Evolutionary conservation across 148 eudicot genomes (phyloP).

Genomic region (Polygonum maritimum): DNA sequence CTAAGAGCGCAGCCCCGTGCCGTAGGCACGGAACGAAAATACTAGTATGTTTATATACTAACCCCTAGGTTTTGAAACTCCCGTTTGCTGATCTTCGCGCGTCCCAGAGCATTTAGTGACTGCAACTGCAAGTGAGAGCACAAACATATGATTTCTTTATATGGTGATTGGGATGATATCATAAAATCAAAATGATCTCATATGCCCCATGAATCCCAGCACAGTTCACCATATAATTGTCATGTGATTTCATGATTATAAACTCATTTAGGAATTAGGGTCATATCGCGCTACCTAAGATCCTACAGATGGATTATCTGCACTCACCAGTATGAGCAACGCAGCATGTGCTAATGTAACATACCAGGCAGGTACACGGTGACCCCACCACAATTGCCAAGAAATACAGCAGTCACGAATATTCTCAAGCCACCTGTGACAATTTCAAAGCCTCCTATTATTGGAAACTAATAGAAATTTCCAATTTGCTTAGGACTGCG

Average conservation of each 20-base stretch:
- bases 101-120: constrained; percentile 55
- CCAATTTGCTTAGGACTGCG: background rate
- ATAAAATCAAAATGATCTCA: background rate
- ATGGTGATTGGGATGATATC: no score
- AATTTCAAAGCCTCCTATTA: constrained; percentile 8
- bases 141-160: no score
- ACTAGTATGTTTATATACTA: constrained; percentile 17
- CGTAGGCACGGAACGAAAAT: no score
- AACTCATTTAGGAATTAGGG: no score
- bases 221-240: background rate
- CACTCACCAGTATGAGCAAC: constrained; percentile 55
- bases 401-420: constrained; percentile 97
- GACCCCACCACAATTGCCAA: constrained; percentile 99
- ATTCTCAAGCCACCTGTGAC: constrained; percentile 87
- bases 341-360: constrained; percentile 54
- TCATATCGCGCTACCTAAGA: background rate
- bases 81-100: constrained; percentile 41
- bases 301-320: background rate
- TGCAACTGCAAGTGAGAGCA: constrained; percentile 51
- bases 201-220: background rate
- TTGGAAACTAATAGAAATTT: background rate
- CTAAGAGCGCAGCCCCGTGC: no score
- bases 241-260: background rate
- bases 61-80: constrained; percentile 36
- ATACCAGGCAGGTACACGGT: constrained; percentile 93